A percentile compares a stretch with the other conserved stretches of the same genome.
Evolutionary conservation across 2,329 filamentous ascomycete genomes (phyloP).

Genomic region (Colletotrichum lentis): DNA sequence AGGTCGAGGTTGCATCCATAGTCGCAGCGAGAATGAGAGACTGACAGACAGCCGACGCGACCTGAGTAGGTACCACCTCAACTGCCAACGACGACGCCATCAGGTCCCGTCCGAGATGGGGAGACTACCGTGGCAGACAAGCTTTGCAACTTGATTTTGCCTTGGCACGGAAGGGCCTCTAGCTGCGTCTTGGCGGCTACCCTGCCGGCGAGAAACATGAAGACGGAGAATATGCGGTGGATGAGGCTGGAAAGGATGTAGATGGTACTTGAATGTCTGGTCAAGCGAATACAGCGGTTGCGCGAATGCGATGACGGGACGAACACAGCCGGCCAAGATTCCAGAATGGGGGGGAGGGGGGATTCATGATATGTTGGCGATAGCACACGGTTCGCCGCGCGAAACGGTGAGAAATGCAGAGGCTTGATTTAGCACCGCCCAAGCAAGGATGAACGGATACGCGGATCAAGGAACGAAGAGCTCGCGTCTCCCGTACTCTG

Average conservation of each 20-base stretch:
- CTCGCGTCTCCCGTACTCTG: not conserved
- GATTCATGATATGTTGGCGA: not conserved
- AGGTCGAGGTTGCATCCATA: conserved; percentile 13
- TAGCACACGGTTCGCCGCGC: conserved; percentile 1
- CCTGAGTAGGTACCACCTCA: conserved; percentile 11
- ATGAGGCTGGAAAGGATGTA: conserved; percentile 5
- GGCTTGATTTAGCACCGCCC: conserved; percentile 25
- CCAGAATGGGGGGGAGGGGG: not conserved
- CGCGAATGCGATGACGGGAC: conserved; percentile 29
- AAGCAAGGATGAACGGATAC: conserved; percentile 10
- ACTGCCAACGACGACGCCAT: conserved; percentile 3
- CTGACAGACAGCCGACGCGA: conserved; percentile 2
- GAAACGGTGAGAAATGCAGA: conserved; percentile 14
- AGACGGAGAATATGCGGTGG: not conserved
- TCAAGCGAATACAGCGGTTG: conserved; percentile 10
- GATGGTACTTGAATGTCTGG: not conserved
- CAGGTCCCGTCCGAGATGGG: conserved; percentile 16
- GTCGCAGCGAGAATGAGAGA: not conserved
- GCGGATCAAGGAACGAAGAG: conserved; percentile 15
- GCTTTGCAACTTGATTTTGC: conserved; percentile 33
- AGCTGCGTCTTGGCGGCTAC: conserved; percentile 22
- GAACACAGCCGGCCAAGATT: not conserved
- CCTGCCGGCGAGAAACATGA: not conserved
- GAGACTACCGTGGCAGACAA: conserved; percentile 19
- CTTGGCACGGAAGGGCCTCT: conserved; percentile 29